A percentile compares a stretch with the other conserved stretches of the same genome.
phyloP scores from a whole-genome alignment of 208 protist species.

The Herpetomonas muscarum region DNA sequence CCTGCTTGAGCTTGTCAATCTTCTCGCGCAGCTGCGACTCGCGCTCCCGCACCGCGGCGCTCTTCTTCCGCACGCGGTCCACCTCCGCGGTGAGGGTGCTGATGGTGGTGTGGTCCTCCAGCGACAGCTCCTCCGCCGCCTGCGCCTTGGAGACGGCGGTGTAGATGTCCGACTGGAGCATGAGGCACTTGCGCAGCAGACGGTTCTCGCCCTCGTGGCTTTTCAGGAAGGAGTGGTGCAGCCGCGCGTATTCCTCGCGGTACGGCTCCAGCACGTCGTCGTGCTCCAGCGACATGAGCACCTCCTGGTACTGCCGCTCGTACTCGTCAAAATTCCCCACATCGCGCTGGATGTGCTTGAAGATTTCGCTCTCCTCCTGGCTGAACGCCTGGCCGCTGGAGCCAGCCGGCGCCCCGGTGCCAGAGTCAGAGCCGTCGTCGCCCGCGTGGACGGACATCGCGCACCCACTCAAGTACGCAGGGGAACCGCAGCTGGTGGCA shows the following conservation, averaged over 20 bases:
- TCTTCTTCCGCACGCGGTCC: conserved; percentile 93
- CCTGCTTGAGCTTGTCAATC: conserved; percentile 90
- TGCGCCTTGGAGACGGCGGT: conserved; percentile 93
- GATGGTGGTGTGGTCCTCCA: conserved; percentile 95
- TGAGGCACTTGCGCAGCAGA: conserved; percentile 93
- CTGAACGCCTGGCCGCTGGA: conserved; percentile 18
- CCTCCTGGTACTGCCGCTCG: conserved; percentile 94
- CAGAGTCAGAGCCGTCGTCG: not conserved
- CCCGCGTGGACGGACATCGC: too few relatives aligned
- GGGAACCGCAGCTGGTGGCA: too few relatives aligned
- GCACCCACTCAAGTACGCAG: too few relatives aligned
- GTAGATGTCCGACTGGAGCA: conserved; percentile 95
- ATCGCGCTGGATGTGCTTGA: conserved; percentile 50
- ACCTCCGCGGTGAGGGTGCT: conserved; percentile 90
- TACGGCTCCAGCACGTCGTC: conserved; percentile 95
- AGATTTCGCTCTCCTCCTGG: conserved; percentile 30
- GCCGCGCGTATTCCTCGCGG: conserved; percentile 95
- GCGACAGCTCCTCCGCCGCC: conserved; percentile 90
- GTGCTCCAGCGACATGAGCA: conserved; percentile 90
- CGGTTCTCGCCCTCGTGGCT: conserved; percentile 97
- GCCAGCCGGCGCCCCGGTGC: conserved; percentile 1
- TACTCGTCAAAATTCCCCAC: conserved; percentile 86
- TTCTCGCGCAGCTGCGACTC: conserved; percentile 93
- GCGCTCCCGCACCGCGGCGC: conserved; percentile 90
- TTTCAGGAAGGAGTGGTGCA: conserved; percentile 95